Percentiles rank a stretch among this genome's conserved stretches.
Conservation (phyloP, 768 basidiomycete genomes). For the Psilocybe sp. region DNA sequence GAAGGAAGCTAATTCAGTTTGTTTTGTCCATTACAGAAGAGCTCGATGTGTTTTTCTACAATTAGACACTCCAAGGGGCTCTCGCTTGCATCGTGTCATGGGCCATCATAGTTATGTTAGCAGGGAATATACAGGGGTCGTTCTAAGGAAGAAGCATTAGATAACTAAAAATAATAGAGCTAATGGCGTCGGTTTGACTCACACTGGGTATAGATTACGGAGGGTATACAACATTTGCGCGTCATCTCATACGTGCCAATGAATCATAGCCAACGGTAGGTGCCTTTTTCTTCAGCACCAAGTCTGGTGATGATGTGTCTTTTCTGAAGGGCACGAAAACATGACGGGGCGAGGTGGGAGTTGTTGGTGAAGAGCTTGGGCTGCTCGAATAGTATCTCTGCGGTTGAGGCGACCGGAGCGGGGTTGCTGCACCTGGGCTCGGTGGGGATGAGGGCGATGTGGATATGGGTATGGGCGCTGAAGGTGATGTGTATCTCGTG, state of each 20-base stretch:
- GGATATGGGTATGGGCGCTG: neutral
- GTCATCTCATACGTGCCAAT: conserved; percentile 9
- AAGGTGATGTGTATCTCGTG: conserved; percentile 12
- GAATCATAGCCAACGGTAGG: conserved; percentile 8
- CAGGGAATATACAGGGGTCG: no score
- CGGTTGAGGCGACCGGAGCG: conserved; percentile 25
- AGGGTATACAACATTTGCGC: conserved; percentile 9
- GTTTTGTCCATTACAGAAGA: no score
- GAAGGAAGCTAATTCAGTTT: no score
- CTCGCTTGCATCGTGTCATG: no score
- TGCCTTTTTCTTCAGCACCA: conserved; percentile 39
- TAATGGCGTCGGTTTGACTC: no score
- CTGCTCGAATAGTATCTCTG: conserved; percentile 7
- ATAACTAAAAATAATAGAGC: no score
- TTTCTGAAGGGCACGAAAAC: conserved; percentile 55
- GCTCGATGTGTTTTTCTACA: no score
- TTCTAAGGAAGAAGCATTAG: no score
- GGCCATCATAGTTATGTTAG: no score
- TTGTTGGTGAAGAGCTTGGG: neutral
- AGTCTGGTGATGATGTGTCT: conserved; percentile 52
- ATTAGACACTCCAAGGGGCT: no score
- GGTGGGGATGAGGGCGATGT: conserved; percentile 20
- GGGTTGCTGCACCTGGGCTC: conserved; percentile 11
- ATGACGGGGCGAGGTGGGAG: conserved; percentile 21
- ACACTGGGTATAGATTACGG: no score